These are phyloP conservation scores for Medicago arabica DNA, from an alignment of 306 rosid species.

Conservation along the genomic window DNA sequence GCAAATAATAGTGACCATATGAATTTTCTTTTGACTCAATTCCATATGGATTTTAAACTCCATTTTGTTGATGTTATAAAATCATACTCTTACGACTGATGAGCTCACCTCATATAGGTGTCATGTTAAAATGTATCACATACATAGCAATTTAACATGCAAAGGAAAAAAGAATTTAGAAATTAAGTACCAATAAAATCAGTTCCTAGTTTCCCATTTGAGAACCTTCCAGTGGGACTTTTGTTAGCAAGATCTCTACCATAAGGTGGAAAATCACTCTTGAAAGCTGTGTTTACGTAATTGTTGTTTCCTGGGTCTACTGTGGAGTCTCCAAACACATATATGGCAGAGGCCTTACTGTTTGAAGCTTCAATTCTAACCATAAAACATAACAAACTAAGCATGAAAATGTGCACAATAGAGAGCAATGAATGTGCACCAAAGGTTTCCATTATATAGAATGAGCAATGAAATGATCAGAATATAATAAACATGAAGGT, in stretches of 20 bases:
- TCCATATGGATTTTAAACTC: no score
- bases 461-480: constrained; percentile 3
- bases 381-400: constrained; percentile 29
- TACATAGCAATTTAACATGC: background rate
- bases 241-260: constrained; percentile 60
- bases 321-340: constrained; percentile 88
- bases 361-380: constrained; percentile 41
- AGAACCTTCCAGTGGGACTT: constrained; percentile 74
- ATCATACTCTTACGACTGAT: no score
- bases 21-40: no score
- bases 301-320: constrained; percentile 88
- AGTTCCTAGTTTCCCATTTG: constrained; percentile 68
- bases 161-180: background rate
- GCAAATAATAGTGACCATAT: no score
- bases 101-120: no score
- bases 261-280: constrained; percentile 67
- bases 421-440: background rate
- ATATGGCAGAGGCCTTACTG: constrained; percentile 47
- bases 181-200: constrained; percentile 60
- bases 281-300: constrained; percentile 48
- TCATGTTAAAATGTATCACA: no score
- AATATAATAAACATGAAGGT: background rate
- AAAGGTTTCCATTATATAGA: constrained; percentile 36
- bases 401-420: constrained; percentile 6
- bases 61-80: no score